Evolutionary conservation across 139 green algal genomes (phyloP), one percentile per base, ranked within the genome.

Genomic region (Chlorella sp.): DNA sequence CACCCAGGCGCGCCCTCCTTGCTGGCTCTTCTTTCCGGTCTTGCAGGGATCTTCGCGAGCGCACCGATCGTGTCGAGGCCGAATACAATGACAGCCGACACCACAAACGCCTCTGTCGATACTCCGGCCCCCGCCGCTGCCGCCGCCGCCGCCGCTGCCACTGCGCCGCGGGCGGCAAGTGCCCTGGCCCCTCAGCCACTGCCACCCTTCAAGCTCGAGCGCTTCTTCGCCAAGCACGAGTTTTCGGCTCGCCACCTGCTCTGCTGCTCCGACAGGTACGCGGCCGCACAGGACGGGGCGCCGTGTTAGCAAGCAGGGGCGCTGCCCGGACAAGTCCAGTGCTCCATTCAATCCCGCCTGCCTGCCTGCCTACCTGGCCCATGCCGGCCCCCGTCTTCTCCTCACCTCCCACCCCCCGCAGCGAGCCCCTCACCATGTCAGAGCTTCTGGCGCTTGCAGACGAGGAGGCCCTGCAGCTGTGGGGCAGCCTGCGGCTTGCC

Each of bases 151-250:
- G 57, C 81, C 32, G 18, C 34, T 48, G 36, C 53, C 57, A 34
- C 61, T 32, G 3, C 3, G 21, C 84, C 40, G 30, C 53, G 7
- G 48, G 48, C 48, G 48, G 48, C 48, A 57, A 9, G 48, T 57
- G 48, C 48, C 48, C 7, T 57, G 48, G 48, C 7, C 48, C 48
- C 48, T 57, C 48, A 40, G 14, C 36, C 30, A 2, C 86, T 89
- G 57, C 40, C 57, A 0, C 86, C 86, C 5, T 89, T 89, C 30
- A 34, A 61, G 34, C 75, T 89, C 7, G 86, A 89, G 93, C 88
- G 95, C 28, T 97, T 94, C 91, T 96, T 97, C 61, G 93, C 92
- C 32, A 92, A 93, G 66, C 93, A 95, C 64, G 95, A 97, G 91
- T 96, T 96, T 90, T 83, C 61, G 3, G 87, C 93, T 3, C 88